These are phyloP conservation scores for Suhomyces tanzawaensis DNA, from an alignment of 805 yeast species.

Conservation along the genomic window DNA sequence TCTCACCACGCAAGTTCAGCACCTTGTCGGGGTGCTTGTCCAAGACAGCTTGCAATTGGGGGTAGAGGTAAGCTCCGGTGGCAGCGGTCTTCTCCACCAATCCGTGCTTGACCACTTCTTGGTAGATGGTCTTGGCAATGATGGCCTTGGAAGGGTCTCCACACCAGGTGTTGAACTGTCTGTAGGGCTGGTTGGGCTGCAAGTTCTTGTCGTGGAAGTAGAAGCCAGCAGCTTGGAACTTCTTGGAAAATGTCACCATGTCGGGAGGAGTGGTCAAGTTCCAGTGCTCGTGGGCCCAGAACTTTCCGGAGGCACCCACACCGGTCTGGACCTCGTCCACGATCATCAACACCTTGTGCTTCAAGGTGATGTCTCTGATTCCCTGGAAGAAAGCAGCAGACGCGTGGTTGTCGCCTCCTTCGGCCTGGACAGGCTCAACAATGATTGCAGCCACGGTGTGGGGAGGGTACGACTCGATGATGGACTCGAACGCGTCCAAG, in stretches of 20 bases:
- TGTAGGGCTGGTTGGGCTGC: slow-evolving; percentile 58
- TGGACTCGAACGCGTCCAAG: slow-evolving; percentile 41
- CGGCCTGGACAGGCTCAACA: slow-evolving; percentile 65
- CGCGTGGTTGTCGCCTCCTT: slow-evolving; percentile 77
- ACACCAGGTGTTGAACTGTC: slow-evolving; percentile 79
- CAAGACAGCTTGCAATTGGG: slow-evolving; percentile 38
- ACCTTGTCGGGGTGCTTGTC: slow-evolving; percentile 41
- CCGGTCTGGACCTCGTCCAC: slow-evolving; percentile 77
- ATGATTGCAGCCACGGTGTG: slow-evolving; percentile 51
- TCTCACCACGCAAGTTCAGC: slow-evolving; percentile 57
- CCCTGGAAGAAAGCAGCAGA: slow-evolving; percentile 60
- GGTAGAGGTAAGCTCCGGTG: slow-evolving; percentile 55
- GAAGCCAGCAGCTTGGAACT: slow-evolving; percentile 73
- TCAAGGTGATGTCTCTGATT: slow-evolving; percentile 56
- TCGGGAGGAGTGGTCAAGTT: slow-evolving; percentile 61
- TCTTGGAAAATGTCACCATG: slow-evolving; percentile 68
- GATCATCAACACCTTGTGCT: slow-evolving; percentile 57
- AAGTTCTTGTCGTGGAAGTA: slow-evolving; percentile 58
- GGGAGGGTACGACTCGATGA: slow-evolving; percentile 35
- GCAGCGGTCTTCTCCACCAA: slow-evolving; percentile 47
- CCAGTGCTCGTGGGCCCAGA: slow-evolving; percentile 75
- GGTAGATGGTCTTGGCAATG: slow-evolving; percentile 57
- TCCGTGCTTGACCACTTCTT: slow-evolving; percentile 50
- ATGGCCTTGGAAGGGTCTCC: slow-evolving; percentile 72
- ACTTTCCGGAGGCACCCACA: slow-evolving; percentile 68